These are phyloP conservation scores for Thelonectria rubi DNA, from an alignment of 2,329 filamentous ascomycete species.

Conservation along the genomic window DNA sequence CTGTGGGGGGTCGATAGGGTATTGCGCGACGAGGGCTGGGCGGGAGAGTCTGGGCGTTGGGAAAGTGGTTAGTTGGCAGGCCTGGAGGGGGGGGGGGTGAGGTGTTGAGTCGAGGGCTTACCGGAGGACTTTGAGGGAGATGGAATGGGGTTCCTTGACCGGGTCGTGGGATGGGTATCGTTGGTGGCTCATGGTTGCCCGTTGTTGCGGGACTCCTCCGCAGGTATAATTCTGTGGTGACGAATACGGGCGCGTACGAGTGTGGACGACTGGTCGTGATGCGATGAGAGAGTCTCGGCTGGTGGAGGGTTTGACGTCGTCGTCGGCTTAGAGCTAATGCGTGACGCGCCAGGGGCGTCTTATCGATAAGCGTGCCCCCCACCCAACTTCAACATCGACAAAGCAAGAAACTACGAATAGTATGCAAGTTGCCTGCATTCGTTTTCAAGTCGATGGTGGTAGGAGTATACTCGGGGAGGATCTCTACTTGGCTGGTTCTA, in stretches of 20 bases:
- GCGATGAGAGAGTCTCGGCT: no score
- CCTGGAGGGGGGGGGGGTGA: background rate
- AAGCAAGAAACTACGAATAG: no score
- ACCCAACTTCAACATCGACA: background rate
- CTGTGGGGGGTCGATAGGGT: slow-evolving; percentile 63
- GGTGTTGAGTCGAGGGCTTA: slow-evolving; percentile 46
- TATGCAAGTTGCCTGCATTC: no score
- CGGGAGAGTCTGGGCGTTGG: slow-evolving; percentile 74
- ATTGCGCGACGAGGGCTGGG: slow-evolving; percentile 77
- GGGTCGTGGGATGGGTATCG: slow-evolving; percentile 65
- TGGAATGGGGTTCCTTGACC: slow-evolving; percentile 78
- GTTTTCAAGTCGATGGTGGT: no score
- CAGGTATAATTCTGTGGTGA: no score
- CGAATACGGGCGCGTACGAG: no score
- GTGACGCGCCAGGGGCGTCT: background rate
- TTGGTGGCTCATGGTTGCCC: slow-evolving; percentile 63
- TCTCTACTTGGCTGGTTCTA: no score
- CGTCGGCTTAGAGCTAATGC: background rate
- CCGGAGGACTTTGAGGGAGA: slow-evolving; percentile 81
- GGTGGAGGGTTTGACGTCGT: no score
- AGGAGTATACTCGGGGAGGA: no score
- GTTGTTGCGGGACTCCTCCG: no score
- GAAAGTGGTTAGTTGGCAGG: slow-evolving; percentile 7
- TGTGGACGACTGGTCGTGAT: no score
- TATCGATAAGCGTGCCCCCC: slow-evolving; percentile 12